Evolutionary conservation across 106 monocot species (phyloP).

Genomic region (Chionographis japonica): DNA sequence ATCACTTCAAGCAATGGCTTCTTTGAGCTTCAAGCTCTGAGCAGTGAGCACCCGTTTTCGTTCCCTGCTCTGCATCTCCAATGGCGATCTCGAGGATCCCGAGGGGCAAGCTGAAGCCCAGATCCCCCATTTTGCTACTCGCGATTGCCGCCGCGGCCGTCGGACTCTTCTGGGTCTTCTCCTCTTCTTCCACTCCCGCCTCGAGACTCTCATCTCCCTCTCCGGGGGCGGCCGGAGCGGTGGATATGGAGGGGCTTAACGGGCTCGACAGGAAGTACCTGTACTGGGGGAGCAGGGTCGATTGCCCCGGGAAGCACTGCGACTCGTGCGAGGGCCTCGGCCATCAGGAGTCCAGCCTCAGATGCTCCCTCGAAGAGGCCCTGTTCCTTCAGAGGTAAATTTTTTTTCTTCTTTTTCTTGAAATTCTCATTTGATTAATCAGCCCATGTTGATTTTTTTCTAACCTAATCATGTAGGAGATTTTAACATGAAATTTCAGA

Average conservation of each 20-base stretch:
- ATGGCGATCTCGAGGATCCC: slow-evolving; percentile 52
- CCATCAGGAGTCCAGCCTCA: slow-evolving; percentile 93
- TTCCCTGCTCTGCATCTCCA: too few relatives aligned
- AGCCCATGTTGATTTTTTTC: too few relatives aligned
- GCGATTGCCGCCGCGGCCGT: slow-evolving; percentile 10
- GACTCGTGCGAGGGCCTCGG: slow-evolving; percentile 86
- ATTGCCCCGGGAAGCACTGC: slow-evolving; percentile 97
- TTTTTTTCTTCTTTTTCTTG: not conserved
- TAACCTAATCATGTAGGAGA: too few relatives aligned
- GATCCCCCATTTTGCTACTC: slow-evolving; percentile 33
- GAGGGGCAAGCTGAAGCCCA: slow-evolving; percentile 23
- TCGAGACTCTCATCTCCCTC: too few relatives aligned
- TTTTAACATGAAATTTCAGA: too few relatives aligned
- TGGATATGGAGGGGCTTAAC: slow-evolving; percentile 6
- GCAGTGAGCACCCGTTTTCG: too few relatives aligned
- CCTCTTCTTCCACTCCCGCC: slow-evolving; percentile 18
- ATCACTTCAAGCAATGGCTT: too few relatives aligned
- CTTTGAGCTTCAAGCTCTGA: too few relatives aligned
- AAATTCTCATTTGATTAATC: too few relatives aligned
- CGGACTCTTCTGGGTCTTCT: slow-evolving; percentile 20
- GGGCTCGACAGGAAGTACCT: slow-evolving; percentile 53
- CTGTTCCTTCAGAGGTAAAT: slow-evolving; percentile 64
- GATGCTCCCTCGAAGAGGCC: slow-evolving; percentile 95
- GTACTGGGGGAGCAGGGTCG: slow-evolving; percentile 81
- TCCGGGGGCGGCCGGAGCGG: not conserved